These are phyloP conservation scores for Sanguinoderma infundibulare DNA, from an alignment of 1,284 basidiomycete species.

Conservation along the genomic window DNA sequence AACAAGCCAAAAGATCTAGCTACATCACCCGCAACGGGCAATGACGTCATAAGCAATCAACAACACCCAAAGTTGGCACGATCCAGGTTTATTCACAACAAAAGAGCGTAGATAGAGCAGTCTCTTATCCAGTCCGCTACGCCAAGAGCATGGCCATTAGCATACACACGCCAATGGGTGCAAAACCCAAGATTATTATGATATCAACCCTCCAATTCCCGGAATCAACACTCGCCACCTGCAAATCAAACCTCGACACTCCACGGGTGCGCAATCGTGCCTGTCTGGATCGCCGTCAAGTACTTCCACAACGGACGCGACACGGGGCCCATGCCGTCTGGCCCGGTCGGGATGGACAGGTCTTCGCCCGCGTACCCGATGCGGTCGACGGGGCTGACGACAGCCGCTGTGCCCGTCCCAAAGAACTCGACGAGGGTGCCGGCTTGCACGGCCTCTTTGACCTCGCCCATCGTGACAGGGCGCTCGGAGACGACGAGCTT, in stretches of 20 bases:
- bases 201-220: background rate
- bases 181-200: background rate
- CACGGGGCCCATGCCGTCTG: constrained; percentile 87
- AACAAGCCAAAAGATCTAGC: too few relatives aligned
- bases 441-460: constrained; percentile 72
- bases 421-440: constrained; percentile 91
- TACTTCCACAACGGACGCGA: constrained; percentile 84
- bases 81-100: background rate
- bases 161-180: background rate
- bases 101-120: background rate
- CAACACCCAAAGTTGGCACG: too few relatives aligned
- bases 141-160: background rate
- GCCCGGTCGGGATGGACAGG: constrained; percentile 84
- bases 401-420: constrained; percentile 89
- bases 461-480: constrained; percentile 87
- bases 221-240: background rate
- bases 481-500: constrained; percentile 84
- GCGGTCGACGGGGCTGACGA: constrained; percentile 81
- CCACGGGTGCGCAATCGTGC: constrained; percentile 86
- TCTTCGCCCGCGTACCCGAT: constrained; percentile 91
- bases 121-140: background rate
- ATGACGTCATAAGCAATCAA: constrained; percentile 7
- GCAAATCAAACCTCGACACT: constrained; percentile 52
- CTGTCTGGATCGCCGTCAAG: constrained; percentile 91
- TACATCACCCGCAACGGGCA: background rate